Evolutionary conservation across 768 basidiomycete species (phyloP).

Genomic region (Hebeloma cylindrosporum): DNA sequence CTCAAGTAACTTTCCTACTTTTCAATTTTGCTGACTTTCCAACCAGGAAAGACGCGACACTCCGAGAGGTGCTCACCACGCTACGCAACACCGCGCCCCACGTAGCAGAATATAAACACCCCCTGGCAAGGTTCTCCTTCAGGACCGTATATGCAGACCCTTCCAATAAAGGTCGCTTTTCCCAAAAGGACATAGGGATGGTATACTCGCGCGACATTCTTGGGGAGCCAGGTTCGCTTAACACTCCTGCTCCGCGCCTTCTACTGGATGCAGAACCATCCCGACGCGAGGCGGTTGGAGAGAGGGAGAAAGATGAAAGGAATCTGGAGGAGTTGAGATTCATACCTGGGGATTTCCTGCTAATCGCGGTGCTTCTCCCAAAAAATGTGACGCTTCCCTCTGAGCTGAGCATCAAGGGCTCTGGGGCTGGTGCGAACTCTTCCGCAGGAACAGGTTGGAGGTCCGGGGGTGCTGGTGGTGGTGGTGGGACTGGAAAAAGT

Average conservation of each 20-base stretch:
- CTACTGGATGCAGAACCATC: conserved; percentile 48
- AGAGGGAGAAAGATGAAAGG: conserved; percentile 60
- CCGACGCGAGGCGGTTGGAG: conserved; percentile 34
- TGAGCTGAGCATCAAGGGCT: conserved; percentile 56
- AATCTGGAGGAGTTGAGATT: conserved; percentile 80
- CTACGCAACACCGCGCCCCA: conserved; percentile 71
- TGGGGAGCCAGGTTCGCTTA: conserved; percentile 70
- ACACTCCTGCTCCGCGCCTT: conserved; percentile 57
- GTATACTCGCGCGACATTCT: conserved; percentile 85
- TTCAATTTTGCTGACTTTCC: neutral
- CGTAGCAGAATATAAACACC: conserved; percentile 73
- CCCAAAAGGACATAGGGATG: conserved; percentile 77
- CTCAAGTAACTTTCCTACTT: neutral
- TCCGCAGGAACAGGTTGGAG: conserved; percentile 24
- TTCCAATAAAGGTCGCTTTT: conserved; percentile 66
- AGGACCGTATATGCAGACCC: conserved; percentile 77
- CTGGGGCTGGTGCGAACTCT: conserved; percentile 28
- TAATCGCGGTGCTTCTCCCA: conserved; percentile 72
- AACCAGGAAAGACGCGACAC: conserved; percentile 77
- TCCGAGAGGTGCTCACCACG: conserved; percentile 76
- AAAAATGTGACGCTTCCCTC: conserved; percentile 56
- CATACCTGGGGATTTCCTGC: conserved; percentile 78
- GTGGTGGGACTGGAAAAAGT: conserved; percentile 33
- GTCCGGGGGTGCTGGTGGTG: conserved; percentile 34
- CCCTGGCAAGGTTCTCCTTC: conserved; percentile 80